Percentiles rank a stretch among this genome's conserved stretches.
These are phyloP conservation scores for Polygonum aviculare DNA, from an alignment of 148 eudicot species.

Conservation along the genomic window DNA sequence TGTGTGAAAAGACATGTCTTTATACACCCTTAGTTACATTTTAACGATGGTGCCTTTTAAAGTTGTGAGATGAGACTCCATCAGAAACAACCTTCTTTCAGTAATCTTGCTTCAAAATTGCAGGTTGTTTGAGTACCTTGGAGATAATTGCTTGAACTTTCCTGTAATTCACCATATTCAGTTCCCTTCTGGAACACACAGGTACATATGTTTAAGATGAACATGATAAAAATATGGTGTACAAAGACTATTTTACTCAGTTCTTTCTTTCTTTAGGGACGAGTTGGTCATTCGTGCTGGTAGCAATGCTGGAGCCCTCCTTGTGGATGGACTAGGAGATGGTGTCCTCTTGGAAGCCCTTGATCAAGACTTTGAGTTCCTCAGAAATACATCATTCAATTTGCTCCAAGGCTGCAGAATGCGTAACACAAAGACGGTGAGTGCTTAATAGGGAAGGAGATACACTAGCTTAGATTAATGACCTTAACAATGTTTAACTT, in stretches of 20 bases:
- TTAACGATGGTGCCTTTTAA: too few relatives aligned
- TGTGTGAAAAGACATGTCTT: too few relatives aligned
- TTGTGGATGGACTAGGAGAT: slow-evolving; percentile 97
- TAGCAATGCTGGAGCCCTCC: slow-evolving; percentile 85
- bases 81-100: too few relatives aligned
- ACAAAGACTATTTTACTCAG: slow-evolving; percentile 6
- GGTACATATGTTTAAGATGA: slow-evolving; percentile 28
- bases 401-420: slow-evolving; percentile 99
- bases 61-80: too few relatives aligned
- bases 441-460: neutral
- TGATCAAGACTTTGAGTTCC: slow-evolving; percentile 78
- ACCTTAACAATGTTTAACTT: neutral
- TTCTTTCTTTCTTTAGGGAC: slow-evolving; percentile 44
- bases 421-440: slow-evolving; percentile 97
- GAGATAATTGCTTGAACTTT: slow-evolving; percentile 55
- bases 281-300: slow-evolving; percentile 92
- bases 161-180: slow-evolving; percentile 92
- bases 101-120: slow-evolving; percentile 10
- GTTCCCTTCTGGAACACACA: slow-evolving; percentile 65
- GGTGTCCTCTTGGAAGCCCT: slow-evolving; percentile 85
- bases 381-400: slow-evolving; percentile 89
- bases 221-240: slow-evolving; percentile 4
- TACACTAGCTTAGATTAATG: neutral
- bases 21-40: too few relatives aligned
- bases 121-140: slow-evolving; percentile 94